These are phyloP conservation scores for Lentinus brumalis DNA, from an alignment of 768 basidiomycete species.

Conservation along the genomic window DNA sequence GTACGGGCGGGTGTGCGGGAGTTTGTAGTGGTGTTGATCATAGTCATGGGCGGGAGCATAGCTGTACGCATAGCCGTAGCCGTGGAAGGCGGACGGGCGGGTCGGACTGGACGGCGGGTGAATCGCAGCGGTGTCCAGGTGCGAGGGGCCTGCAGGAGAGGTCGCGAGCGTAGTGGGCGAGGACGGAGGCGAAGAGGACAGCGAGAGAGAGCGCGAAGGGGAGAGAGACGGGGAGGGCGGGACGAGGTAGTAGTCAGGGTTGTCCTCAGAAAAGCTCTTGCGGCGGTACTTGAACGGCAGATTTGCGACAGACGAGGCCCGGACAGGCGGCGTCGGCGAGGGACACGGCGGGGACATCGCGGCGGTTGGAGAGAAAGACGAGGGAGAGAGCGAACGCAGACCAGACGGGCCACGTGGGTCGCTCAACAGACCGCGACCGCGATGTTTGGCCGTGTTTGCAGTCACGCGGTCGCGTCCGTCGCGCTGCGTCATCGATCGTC, in stretches of 20 bases:
- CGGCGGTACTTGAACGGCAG: constrained; percentile 23
- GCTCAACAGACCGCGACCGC: constrained; percentile 21
- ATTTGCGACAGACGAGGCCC: constrained; percentile 10
- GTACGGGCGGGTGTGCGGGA: constrained; percentile 4
- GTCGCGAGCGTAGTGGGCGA: constrained; percentile 8
- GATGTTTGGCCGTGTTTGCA: constrained; percentile 20
- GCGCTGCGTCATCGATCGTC: constrained; percentile 7
- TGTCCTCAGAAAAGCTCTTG: constrained; percentile 19
- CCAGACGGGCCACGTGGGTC: constrained; percentile 9
- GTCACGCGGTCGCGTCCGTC: constrained; percentile 16
- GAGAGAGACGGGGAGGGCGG: constrained; percentile 11
- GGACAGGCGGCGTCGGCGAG: neutral
- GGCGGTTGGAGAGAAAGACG: too few relatives aligned
- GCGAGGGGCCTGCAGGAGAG: constrained; percentile 5
- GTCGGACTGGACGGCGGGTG: constrained; percentile 8
- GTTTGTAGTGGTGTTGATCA: constrained; percentile 1
- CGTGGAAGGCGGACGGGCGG: constrained; percentile 1
- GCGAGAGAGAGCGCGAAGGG: constrained; percentile 11
- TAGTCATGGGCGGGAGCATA: constrained; percentile 4
- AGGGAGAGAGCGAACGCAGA: neutral
- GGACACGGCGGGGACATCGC: neutral
- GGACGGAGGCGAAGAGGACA: constrained; percentile 12
- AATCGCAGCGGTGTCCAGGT: neutral
- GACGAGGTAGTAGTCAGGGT: constrained; percentile 1
- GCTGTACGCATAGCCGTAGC: constrained; percentile 10